Percentiles rank a stretch among this genome's conserved stretches.
Evolutionary conservation across 306 rosid genomes (phyloP).

Genomic region (Malus sylvestris): DNA sequence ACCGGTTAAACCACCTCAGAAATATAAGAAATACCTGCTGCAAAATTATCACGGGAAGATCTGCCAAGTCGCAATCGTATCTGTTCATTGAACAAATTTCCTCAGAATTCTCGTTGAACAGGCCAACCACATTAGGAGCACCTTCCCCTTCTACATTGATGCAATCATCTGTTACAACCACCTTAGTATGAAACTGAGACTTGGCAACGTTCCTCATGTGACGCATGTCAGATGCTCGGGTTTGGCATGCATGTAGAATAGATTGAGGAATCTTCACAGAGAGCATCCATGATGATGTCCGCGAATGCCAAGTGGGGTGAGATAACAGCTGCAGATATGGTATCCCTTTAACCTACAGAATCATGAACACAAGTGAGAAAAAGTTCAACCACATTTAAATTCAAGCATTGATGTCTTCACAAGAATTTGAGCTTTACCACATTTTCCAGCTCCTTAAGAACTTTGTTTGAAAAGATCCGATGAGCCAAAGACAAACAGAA

Average conservation of each 20-base stretch:
- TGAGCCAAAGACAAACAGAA: conserved; percentile 77
- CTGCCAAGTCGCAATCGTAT: conserved; percentile 68
- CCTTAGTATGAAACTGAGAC: conserved; percentile 74
- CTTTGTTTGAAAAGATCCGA: conserved; percentile 75
- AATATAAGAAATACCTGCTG: conserved; percentile 56
- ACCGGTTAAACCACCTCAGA: not conserved
- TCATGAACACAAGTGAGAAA: conserved; percentile 12
- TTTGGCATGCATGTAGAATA: conserved; percentile 42
- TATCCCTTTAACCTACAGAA: conserved; percentile 59
- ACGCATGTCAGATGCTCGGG: conserved; percentile 30
- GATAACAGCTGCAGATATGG: conserved; percentile 70
- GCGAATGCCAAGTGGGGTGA: conserved; percentile 88
- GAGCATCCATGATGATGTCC: conserved; percentile 82
- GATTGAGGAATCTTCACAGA: conserved; percentile 68
- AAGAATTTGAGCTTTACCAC: conserved; percentile 43
- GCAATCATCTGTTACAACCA: conserved; percentile 69
- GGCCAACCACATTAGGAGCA: conserved; percentile 70
- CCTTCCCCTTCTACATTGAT: conserved; percentile 79
- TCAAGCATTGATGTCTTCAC: not conserved
- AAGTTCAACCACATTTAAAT: conserved; percentile 8
- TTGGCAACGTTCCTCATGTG: conserved; percentile 33
- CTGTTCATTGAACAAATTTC: conserved; percentile 63
- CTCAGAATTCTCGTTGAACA: conserved; percentile 54
- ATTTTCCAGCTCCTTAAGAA: conserved; percentile 79
- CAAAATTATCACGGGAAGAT: conserved; percentile 75